Conservation (phyloP, 1,284 basidiomycete genomes). For the Spongiforma sp. region DNA sequence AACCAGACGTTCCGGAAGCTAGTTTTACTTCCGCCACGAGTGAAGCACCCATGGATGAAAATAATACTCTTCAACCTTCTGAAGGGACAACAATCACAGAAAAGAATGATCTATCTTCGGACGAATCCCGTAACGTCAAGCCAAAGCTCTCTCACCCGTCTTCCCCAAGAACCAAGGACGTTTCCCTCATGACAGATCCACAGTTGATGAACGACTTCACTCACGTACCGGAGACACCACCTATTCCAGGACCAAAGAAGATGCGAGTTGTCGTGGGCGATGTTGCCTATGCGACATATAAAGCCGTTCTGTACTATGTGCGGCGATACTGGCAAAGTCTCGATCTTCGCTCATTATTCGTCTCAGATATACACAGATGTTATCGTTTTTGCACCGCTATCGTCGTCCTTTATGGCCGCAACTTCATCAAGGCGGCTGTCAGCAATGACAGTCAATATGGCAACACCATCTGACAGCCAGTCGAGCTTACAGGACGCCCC, state of each 20-base stretch:
- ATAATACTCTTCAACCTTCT: constrained; percentile 3
- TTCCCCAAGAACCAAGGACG: constrained; percentile 34
- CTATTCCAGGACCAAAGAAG: constrained; percentile 49
- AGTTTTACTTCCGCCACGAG: neutral
- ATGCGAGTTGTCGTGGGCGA: constrained; percentile 73
- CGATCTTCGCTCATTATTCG: constrained; percentile 8
- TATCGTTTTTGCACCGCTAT: constrained; percentile 84
- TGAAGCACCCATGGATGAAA: constrained; percentile 15
- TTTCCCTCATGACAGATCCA: constrained; percentile 22
- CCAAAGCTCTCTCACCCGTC: constrained; percentile 42
- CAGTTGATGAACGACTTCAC: constrained; percentile 4
- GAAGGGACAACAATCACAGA: constrained; percentile 12
- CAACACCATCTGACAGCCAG: constrained; percentile 42
- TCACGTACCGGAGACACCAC: constrained; percentile 1
- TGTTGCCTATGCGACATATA: constrained; percentile 84
- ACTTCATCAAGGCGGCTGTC: constrained; percentile 21
- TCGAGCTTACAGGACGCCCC: constrained; percentile 35
- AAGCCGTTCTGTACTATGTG: constrained; percentile 84
- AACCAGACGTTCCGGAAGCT: constrained; percentile 26
- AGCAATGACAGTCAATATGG: constrained; percentile 35
- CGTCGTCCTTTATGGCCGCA: constrained; percentile 61
- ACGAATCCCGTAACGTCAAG: constrained; percentile 36
- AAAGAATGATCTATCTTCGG: neutral
- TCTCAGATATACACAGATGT: constrained; percentile 82
- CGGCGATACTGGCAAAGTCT: constrained; percentile 26